phyloP scores from a whole-genome alignment of 805 yeast genomes.

The Monosporozyma solicola region DNA sequence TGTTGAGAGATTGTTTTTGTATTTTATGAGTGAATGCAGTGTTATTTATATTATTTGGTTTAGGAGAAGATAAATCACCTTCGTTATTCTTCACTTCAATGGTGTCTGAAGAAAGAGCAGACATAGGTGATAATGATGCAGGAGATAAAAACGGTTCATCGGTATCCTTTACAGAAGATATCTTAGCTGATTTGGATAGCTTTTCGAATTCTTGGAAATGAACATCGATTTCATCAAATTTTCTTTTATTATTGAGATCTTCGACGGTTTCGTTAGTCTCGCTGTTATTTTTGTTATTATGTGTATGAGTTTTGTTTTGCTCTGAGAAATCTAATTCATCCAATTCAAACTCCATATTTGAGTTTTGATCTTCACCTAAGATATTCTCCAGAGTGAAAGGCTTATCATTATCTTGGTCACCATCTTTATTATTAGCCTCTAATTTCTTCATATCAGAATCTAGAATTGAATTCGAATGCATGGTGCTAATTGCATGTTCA shows the following conservation, averaged over 20 bases:
- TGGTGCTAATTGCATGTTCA: neutral
- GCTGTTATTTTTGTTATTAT: neutral
- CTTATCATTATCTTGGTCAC: slow-evolving; percentile 7
- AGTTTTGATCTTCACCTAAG: slow-evolving; percentile 10
- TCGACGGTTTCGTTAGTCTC: neutral
- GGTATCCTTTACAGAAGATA: neutral
- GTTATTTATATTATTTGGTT: neutral
- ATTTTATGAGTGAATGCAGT: slow-evolving; percentile 8
- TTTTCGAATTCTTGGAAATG: neutral
- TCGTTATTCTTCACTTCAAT: neutral
- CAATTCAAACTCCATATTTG: slow-evolving; percentile 11
- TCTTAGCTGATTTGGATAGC: neutral
- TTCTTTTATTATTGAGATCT: neutral
- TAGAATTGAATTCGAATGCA: neutral
- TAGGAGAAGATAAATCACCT: neutral
- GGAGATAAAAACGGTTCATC: slow-evolving; percentile 25
- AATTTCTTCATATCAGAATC: neutral
- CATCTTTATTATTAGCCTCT: neutral
- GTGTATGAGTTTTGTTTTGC: neutral
- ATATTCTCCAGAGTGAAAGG: slow-evolving; percentile 20
- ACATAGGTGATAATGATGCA: slow-evolving; percentile 29
- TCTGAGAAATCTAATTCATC: slow-evolving; percentile 3
- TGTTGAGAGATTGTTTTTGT: slow-evolving; percentile 3
- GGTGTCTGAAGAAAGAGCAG: slow-evolving; percentile 8
- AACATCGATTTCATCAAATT: neutral